Conservation (phyloP, 176 grass and related monocot species). For the Metroxylon sagu region DNA sequence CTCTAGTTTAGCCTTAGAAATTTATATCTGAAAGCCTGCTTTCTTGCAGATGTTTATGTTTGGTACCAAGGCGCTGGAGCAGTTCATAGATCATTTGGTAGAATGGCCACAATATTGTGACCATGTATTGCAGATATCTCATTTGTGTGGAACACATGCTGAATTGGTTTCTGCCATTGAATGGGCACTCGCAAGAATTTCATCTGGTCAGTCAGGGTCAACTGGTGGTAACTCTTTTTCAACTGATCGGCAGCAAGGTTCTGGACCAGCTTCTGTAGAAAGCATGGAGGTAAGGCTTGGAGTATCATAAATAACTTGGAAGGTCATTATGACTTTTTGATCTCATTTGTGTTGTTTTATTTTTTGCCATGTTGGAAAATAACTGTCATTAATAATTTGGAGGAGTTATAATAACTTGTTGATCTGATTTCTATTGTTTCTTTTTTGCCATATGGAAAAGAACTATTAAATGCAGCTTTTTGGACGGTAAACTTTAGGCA, state of each 20-base stretch:
- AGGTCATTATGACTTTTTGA: no score
- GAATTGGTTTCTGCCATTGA: conserved; percentile 79
- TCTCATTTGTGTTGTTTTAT: no score
- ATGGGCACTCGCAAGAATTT: conserved; percentile 69
- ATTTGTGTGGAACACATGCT: conserved; percentile 72
- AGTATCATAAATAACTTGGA: no score
- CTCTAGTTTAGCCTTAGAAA: no score
- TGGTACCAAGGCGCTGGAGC: conserved; percentile 73
- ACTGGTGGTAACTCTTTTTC: conserved; percentile 39
- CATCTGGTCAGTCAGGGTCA: conserved; percentile 79
- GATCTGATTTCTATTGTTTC: no score
- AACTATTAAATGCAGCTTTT: no score
- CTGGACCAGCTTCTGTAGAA: conserved; percentile 53
- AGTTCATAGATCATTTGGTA: conserved; percentile 86
- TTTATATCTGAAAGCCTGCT: background rate
- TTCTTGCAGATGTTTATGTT: conserved; percentile 93
- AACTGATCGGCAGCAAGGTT: conserved; percentile 50
- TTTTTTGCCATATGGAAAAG: no score
- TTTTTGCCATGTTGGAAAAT: no score
- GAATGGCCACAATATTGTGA: conserved; percentile 95
- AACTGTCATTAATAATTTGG: no score
- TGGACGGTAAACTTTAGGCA: no score
- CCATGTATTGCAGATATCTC: conserved; percentile 95
- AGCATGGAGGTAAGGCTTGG: conserved; percentile 53
- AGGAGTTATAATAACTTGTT: no score